Percentiles rank a stretch among this genome's conserved stretches.
These are phyloP conservation scores for Daedaleopsis nitida DNA, from an alignment of 768 basidiomycete species.

Conservation along the genomic window DNA sequence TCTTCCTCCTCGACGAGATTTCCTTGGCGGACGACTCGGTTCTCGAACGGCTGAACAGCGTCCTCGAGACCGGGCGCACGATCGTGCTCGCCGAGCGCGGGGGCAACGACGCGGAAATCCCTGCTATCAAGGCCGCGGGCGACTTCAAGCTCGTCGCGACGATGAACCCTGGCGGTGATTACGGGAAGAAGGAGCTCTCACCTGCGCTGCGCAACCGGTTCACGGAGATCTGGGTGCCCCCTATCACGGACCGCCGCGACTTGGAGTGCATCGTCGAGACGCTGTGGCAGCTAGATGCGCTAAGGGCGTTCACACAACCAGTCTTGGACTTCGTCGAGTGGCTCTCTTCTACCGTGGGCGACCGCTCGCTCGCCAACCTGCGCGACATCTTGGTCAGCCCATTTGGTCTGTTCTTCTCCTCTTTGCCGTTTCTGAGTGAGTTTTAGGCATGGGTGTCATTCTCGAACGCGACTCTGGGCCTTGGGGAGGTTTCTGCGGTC, in stretches of 20 bases:
- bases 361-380: conserved; percentile 69
- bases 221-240: conserved; percentile 98
- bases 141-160: conserved; percentile 92
- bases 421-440: not conserved
- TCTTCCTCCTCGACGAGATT: conserved; percentile 94
- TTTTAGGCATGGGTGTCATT: conserved; percentile 91
- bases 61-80: conserved; percentile 87
- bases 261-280: conserved; percentile 74
- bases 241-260: conserved; percentile 72
- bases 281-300: conserved; percentile 60
- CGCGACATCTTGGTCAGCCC: conserved; percentile 79
- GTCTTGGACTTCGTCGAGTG: conserved; percentile 83
- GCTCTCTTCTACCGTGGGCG: conserved; percentile 64
- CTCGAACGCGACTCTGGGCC: conserved; percentile 54
- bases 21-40: conserved; percentile 98
- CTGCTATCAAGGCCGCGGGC: conserved; percentile 62
- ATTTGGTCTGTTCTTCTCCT: conserved; percentile 25
- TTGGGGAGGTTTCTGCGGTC: conserved; percentile 32
- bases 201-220: conserved; percentile 96
- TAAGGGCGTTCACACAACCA: conserved; percentile 56
- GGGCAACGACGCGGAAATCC: conserved; percentile 68
- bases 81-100: conserved; percentile 94
- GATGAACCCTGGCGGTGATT: conserved; percentile 99
- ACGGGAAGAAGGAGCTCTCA: conserved; percentile 98
- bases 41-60: conserved; percentile 94